phyloP scores from a whole-genome alignment of 495 filamentous ascomycete species.

The Penicillium lagena region DNA sequence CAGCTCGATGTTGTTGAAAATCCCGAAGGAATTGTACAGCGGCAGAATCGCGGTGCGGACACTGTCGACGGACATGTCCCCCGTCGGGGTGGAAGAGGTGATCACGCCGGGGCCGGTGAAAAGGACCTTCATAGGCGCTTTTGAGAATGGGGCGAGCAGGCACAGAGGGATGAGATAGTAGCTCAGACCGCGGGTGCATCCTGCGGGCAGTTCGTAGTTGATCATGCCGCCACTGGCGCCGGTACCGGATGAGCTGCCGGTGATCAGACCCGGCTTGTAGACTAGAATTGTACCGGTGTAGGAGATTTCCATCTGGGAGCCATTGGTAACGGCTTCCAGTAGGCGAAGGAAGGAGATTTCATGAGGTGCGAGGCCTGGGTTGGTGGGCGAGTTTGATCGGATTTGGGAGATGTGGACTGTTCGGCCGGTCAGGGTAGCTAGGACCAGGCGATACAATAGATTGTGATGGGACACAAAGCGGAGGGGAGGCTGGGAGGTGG shows the following conservation, averaged over 20 bases:
- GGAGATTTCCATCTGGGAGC: slow-evolving; percentile 86
- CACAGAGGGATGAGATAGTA: slow-evolving; percentile 90
- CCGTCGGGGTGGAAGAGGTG: slow-evolving; percentile 69
- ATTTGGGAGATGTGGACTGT: slow-evolving; percentile 91
- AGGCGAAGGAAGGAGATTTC: slow-evolving; percentile 95
- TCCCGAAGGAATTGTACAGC: slow-evolving; percentile 83
- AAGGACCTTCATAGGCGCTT: slow-evolving; percentile 77
- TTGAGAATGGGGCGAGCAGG: slow-evolving; percentile 88
- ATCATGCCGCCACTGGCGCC: slow-evolving; percentile 68
- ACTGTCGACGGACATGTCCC: slow-evolving; percentile 85
- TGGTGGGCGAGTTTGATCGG: slow-evolving; percentile 72
- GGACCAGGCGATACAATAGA: slow-evolving; percentile 76
- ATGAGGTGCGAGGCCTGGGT: slow-evolving; percentile 82
- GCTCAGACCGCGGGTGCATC: slow-evolving; percentile 72
- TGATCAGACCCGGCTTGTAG: slow-evolving; percentile 88
- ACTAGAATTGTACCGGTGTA: slow-evolving; percentile 89
- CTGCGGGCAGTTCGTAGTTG: slow-evolving; percentile 68
- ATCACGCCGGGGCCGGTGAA: slow-evolving; percentile 93
- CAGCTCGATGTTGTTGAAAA: slow-evolving; percentile 80
- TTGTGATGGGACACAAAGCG: slow-evolving; percentile 76
- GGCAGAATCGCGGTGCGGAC: slow-evolving; percentile 91
- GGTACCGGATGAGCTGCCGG: slow-evolving; percentile 61
- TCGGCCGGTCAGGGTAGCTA: slow-evolving; percentile 84
- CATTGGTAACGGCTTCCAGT: slow-evolving; percentile 92
- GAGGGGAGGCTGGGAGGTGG: slow-evolving; percentile 43